These are phyloP conservation scores for Hygrophila difformis DNA, from an alignment of 257 asterid species.

Conservation along the genomic window DNA sequence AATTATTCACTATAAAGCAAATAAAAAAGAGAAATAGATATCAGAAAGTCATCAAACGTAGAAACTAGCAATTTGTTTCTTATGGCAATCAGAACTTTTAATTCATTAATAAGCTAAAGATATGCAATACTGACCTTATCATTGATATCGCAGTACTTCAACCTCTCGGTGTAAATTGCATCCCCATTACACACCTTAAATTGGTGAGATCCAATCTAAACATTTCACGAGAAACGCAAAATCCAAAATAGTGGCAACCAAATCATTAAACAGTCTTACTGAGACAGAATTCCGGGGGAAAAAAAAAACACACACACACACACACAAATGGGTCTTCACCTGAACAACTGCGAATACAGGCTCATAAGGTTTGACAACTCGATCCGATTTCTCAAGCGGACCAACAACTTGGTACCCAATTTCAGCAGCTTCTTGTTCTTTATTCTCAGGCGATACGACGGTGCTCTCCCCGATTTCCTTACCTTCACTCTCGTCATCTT, in stretches of 20 bases:
- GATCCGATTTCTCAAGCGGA: constrained; percentile 50
- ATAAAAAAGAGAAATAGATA: too few species aligned
- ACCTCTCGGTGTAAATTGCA: constrained; percentile 57
- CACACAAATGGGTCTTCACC: too few species aligned
- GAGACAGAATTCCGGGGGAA: too few species aligned
- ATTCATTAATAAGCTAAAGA: constrained; percentile 6
- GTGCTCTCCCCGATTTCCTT: constrained; percentile 18
- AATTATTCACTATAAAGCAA: too few species aligned
- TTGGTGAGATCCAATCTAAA: constrained; percentile 91
- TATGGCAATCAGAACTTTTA: neutral
- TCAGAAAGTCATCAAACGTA: neutral
- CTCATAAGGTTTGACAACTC: constrained; percentile 50
- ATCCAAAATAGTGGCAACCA: neutral
- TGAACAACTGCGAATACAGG: constrained; percentile 78
- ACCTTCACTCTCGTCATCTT: constrained; percentile 11
- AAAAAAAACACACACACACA: too few species aligned
- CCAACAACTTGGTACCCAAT: constrained; percentile 76
- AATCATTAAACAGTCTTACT: neutral
- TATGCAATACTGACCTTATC: constrained; percentile 60
- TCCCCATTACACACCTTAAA: constrained; percentile 93
- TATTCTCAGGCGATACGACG: constrained; percentile 28
- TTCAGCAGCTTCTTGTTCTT: constrained; percentile 40
- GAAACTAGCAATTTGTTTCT: constrained; percentile 1
- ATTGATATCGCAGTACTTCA: constrained; percentile 80
- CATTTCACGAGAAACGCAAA: neutral